Conservation (phyloP, 129 eudicot species). For the Cynara cardunculus region DNA sequence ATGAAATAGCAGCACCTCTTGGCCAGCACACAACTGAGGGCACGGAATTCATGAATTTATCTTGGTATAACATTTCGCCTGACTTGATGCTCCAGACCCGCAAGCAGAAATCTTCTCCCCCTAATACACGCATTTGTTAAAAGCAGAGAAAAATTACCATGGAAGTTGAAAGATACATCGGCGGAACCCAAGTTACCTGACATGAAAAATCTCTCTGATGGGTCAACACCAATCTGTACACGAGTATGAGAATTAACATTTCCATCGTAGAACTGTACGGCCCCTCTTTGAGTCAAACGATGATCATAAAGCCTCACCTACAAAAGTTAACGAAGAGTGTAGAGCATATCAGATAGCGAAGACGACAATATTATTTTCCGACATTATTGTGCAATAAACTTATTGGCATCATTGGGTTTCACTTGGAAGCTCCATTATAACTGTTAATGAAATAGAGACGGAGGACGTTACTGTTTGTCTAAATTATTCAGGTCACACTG, state of each 20-base stretch:
- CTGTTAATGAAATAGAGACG: too few species aligned
- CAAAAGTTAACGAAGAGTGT: background rate
- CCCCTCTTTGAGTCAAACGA: slow-evolving; percentile 65
- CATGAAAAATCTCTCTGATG: slow-evolving; percentile 70
- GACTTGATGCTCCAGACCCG: slow-evolving; percentile 83
- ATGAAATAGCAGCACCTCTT: slow-evolving; percentile 29
- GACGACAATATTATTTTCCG: background rate
- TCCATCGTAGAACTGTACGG: slow-evolving; percentile 77
- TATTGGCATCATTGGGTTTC: too few species aligned
- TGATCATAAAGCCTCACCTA: slow-evolving; percentile 90
- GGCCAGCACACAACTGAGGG: slow-evolving; percentile 74
- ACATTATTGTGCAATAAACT: too few species aligned
- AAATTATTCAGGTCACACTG: too few species aligned
- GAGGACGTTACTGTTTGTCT: too few species aligned
- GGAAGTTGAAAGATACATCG: background rate
- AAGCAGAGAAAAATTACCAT: background rate
- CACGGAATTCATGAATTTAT: slow-evolving; percentile 52
- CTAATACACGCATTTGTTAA: slow-evolving; percentile 29
- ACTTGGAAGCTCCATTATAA: too few species aligned
- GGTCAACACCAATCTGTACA: slow-evolving; percentile 66
- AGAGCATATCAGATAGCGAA: background rate
- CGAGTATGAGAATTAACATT: slow-evolving; percentile 82
- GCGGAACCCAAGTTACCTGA: slow-evolving; percentile 47
- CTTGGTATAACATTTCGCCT: slow-evolving; percentile 72
- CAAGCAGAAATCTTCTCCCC: slow-evolving; percentile 79